These are phyloP conservation scores for Dactylellina drechsleri DNA, from an alignment of 2,329 filamentous ascomycete species.

Conservation along the genomic window DNA sequence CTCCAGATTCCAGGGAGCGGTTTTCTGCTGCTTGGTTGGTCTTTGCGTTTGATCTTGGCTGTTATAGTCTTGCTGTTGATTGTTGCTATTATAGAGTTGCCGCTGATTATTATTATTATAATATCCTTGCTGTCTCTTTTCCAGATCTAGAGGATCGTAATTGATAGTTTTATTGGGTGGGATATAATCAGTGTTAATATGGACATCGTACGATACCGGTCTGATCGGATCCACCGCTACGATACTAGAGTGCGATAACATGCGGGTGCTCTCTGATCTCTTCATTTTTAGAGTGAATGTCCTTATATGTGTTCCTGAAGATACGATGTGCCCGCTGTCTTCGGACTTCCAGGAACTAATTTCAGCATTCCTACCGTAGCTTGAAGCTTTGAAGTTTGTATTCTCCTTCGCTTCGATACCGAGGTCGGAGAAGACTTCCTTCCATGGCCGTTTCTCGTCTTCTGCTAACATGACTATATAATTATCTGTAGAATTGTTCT, in stretches of 20 bases:
- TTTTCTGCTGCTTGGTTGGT: conserved; percentile 15
- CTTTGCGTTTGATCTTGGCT: not conserved
- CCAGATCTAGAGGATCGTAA: conserved; percentile 31
- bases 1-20: conserved; percentile 58
- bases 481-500: conserved; percentile 23
- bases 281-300: conserved; percentile 55
- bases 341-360: conserved; percentile 46
- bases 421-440: conserved; percentile 55
- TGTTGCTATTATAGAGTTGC: not conserved
- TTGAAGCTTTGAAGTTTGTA: not conserved
- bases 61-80: not conserved
- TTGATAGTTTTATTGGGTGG: conserved; percentile 31
- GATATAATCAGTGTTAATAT: conserved; percentile 35
- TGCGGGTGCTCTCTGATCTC: conserved; percentile 7
- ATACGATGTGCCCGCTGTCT: conserved; percentile 5
- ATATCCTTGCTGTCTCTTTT: conserved; percentile 20
- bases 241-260: conserved; percentile 19
- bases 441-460: conserved; percentile 54
- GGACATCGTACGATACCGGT: conserved; percentile 15
- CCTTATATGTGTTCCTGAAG: conserved; percentile 55
- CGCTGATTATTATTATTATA: not conserved
- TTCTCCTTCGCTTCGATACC: conserved; percentile 54
- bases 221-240: conserved; percentile 8
- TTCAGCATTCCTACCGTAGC: conserved; percentile 55
- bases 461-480: conserved; percentile 56